Evolutionary conservation across 2,329 filamentous ascomycete species (phyloP).

Genomic region (Knufia petricola): DNA sequence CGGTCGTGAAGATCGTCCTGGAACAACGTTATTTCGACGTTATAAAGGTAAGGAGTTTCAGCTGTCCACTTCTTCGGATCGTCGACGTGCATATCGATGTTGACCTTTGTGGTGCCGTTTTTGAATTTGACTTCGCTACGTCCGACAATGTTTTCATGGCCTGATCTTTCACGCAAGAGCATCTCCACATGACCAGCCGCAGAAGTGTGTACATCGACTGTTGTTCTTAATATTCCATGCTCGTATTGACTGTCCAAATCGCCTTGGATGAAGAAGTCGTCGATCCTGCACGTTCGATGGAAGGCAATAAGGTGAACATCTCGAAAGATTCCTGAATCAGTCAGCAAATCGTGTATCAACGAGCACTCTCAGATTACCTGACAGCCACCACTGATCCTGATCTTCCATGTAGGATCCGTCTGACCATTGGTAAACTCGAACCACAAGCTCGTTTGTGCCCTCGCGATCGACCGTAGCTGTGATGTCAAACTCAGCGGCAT

Average conservation of each 20-base stretch:
- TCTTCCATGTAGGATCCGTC: slow-evolving; percentile 63
- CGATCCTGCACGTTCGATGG: slow-evolving; percentile 39
- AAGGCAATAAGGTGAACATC: slow-evolving; percentile 55
- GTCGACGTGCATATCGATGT: slow-evolving; percentile 31
- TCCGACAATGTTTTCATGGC: no score
- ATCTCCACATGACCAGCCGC: slow-evolving; percentile 33
- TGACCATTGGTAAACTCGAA: slow-evolving; percentile 62
- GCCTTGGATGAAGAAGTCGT: slow-evolving; percentile 50
- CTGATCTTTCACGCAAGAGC: slow-evolving; percentile 38
- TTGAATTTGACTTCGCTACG: no score
- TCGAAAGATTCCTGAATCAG: slow-evolving; percentile 46
- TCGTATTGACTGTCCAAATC: slow-evolving; percentile 43
- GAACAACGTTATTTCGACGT: slow-evolving; percentile 27
- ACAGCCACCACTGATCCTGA: slow-evolving; percentile 58
- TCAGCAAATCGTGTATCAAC: no score
- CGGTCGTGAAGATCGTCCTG: slow-evolving; percentile 19
- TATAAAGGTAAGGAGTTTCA: slow-evolving; percentile 55
- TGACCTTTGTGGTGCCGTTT: slow-evolving; percentile 23
- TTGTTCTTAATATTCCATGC: slow-evolving; percentile 42
- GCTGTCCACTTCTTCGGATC: slow-evolving; percentile 60
- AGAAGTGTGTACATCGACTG: slow-evolving; percentile 40
- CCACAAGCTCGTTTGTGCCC: slow-evolving; percentile 47
- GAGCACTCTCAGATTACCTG: no score
- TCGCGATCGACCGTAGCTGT: slow-evolving; percentile 40
- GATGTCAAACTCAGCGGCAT: slow-evolving; percentile 61